Evolutionary conservation across 2,329 filamentous ascomycete genomes (phyloP).

Genomic region (Zymoseptoria passerinii): DNA sequence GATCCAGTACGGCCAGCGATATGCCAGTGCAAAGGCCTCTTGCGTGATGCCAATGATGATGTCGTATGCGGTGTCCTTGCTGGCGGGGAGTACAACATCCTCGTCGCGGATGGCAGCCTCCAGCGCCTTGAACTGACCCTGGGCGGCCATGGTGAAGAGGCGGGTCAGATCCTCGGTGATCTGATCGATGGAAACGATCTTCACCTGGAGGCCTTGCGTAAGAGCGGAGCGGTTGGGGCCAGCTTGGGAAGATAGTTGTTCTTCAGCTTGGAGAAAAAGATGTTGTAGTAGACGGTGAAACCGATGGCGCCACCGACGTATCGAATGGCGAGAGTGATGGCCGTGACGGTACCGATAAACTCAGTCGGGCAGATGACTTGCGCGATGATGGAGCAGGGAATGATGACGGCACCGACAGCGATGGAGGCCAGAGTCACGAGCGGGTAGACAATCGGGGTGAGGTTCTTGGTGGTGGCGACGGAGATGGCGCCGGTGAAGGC

Average conservation of each 20-base stretch:
- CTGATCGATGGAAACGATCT: background rate
- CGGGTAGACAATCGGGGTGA: slow-evolving; percentile 28
- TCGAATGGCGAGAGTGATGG: slow-evolving; percentile 59
- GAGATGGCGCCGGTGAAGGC: slow-evolving; percentile 38
- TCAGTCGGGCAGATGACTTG: slow-evolving; percentile 62
- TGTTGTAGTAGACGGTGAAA: slow-evolving; percentile 41
- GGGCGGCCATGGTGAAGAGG: slow-evolving; percentile 15
- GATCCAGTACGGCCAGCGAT: slow-evolving; percentile 27
- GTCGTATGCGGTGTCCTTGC: slow-evolving; percentile 20
- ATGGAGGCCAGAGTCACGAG: slow-evolving; percentile 52
- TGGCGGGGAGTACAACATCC: background rate
- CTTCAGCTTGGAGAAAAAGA: slow-evolving; percentile 39
- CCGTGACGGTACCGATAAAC: slow-evolving; percentile 59
- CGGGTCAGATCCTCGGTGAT: slow-evolving; percentile 9
- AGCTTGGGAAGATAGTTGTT: background rate
- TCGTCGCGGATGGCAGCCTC: background rate
- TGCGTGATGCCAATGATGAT: slow-evolving; percentile 20
- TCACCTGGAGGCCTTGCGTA: background rate
- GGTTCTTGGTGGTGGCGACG: slow-evolving; percentile 19
- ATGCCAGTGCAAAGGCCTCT: slow-evolving; percentile 22
- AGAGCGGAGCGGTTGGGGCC: background rate
- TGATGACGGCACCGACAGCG: slow-evolving; percentile 60
- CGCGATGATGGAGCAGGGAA: slow-evolving; percentile 57
- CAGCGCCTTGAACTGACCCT: slow-evolving; percentile 16
- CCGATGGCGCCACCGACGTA: slow-evolving; percentile 58